Evolutionary conservation across 352 stramenopile genomes (phyloP), one percentile per base, ranked within the genome.

Genomic region (Globisporangium irregulare): DNA sequence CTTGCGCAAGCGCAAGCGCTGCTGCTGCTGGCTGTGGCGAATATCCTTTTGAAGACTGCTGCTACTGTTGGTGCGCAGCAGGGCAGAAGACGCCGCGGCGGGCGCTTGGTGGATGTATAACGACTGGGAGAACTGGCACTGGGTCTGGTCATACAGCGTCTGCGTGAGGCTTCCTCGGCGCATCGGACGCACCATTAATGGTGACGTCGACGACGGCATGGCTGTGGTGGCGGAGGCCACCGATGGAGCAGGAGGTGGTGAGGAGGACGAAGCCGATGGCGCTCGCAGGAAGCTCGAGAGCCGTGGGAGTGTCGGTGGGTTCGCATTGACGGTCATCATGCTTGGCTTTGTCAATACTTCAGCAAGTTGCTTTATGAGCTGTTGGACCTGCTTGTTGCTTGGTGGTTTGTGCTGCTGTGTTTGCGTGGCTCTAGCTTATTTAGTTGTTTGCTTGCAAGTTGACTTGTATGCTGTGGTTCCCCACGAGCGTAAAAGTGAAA

Each of bases 271-370:
- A 8, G 59, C 43, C 8, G 71, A 64, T 14, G 61, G 61, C 36
- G 65, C 36, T 15, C 67, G 69, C 10, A 81, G 50, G 62, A 81
- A 73, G 41, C 68, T 69, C 50, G 65, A 71, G 59, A 81, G 66
- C 38, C 61, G 73, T 9, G 75, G 75, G 4, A 81, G 68, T 22
- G 67, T 68, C 6, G 62, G 62, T n/a, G 24, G 22, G 43, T 18
- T 51, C 54, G 27, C 25, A 14, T 51, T 56, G 14, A 25, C 27
- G 25, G 48, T 32, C 59, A 64, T 64, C 58, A 66, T 66, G 51
- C 20, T 57, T 20, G 29, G 38, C 7, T 62, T 62, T 43, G 22
- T 51, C 29, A 25, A 9, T 62, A 15, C 25, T 18, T 3, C 5
- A 34, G 20, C 32, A 22, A 50, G 57, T 57, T 38, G 38, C 14